phyloP scores from a whole-genome alignment of 257 asterid genomes.

The Plectranthus barbatus region DNA sequence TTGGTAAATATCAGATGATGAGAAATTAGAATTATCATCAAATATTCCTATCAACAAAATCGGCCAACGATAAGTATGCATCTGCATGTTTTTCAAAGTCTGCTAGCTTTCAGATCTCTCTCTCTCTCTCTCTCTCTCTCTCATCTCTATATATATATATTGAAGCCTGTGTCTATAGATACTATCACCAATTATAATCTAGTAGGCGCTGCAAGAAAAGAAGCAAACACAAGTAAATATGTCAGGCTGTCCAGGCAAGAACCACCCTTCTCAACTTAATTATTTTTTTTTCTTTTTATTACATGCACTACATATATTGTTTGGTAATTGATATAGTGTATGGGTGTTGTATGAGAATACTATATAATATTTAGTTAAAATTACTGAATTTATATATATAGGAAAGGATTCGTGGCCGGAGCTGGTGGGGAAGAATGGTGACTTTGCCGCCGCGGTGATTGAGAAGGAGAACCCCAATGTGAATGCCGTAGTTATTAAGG shows the following conservation, averaged over 20 bases:
- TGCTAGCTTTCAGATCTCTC: background rate
- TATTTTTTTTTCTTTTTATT: too few relatives aligned
- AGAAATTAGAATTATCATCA: too few relatives aligned
- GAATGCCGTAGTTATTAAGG: conserved; percentile 30
- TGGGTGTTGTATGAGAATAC: background rate
- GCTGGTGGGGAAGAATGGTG: conserved; percentile 21
- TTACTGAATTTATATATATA: background rate
- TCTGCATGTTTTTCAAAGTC: too few relatives aligned
- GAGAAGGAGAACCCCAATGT: conserved; percentile 22
- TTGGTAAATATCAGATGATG: too few relatives aligned
- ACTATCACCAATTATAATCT: background rate
- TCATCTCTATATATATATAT: background rate
- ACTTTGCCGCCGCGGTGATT: conserved; percentile 16
- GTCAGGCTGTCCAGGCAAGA: conserved; percentile 22
- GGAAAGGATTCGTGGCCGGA: conserved; percentile 40
- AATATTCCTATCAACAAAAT: too few relatives aligned
- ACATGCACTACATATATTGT: too few relatives aligned
- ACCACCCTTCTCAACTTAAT: too few relatives aligned
- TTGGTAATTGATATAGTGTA: too few relatives aligned
- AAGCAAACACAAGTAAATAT: background rate
- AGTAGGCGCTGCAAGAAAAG: background rate
- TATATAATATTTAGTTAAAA: background rate
- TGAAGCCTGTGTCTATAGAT: background rate
- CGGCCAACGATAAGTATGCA: too few relatives aligned
- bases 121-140: background rate